Base-by-base conservation (phyloP, 2,329 filamentous ascomycete genomes). In the Penicillium sp. region DNA sequence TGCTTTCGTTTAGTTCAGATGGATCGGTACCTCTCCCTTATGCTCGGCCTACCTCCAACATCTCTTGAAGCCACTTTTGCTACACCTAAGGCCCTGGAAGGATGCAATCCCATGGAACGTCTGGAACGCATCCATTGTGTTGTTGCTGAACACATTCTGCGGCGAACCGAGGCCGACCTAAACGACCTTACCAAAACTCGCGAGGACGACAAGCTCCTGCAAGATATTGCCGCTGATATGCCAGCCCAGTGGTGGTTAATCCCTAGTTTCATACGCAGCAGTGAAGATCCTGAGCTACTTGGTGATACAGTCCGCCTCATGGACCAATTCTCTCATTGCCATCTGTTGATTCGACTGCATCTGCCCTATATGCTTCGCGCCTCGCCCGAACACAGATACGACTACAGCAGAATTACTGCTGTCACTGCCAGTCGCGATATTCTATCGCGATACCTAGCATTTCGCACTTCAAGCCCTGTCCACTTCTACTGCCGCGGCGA, bases 281-380 rank as follows among this genome's bases (percentile, higher is more conserved):
- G 49, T 16, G 35, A 58, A 8, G 48, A 65, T n/a, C 53, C 65
- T 26, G 61, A 69, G 2, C 54, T 72, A 1, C 62, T 76, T 13
- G 13, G 58, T 7, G 68, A 78, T 37, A 73, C 71, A 33, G 57
- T 68, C 5, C 72, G 74, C 5, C 61, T 80, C 7, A 77, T 81
- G 64, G 67, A 79, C 7, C 83, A 85, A 56, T 74, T 85, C 46
- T 75, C 78, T 2, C 80, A 85, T 59, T 79, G 80, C 62, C 77
- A 80, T 33, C 73, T 85, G 3, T 69, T 84, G 8, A 77, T 82
- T 33, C 75, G 82, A 9, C 75, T 85, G 0, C 83, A 86, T 58
- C 74, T 86, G 1, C 84, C 52, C n/a, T 54, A 54, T 25, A 48
- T 85, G 69, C 75, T 85, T 11, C 76, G 74, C 25, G 58, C 70